Percentiles rank a stretch among this genome's conserved stretches.
Conservation (phyloP, 139 green algal species). For the Tetraselmis chui region DNA sequence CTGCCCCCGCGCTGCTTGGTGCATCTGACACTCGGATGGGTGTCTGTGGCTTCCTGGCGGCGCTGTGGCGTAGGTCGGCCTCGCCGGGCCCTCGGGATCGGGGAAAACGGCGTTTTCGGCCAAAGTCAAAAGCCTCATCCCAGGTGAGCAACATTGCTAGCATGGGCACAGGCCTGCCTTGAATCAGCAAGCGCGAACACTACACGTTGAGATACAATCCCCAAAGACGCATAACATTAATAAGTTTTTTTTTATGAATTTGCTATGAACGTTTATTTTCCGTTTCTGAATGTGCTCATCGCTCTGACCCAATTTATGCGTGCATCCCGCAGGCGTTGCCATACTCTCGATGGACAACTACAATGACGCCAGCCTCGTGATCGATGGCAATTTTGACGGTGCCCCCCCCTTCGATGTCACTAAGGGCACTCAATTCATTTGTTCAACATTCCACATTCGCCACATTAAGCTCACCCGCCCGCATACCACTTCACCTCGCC, state of each 20-base stretch:
- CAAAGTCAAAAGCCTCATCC: conserved; percentile 83
- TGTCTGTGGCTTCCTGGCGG: neutral
- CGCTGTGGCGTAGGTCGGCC: conserved; percentile 54
- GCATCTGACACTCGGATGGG: neutral
- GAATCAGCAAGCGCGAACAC: too few species aligned
- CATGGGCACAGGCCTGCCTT: too few species aligned
- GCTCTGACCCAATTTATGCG: too few species aligned
- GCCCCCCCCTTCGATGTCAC: neutral
- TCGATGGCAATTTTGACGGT: conserved; percentile 92
- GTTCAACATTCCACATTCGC: too few species aligned
- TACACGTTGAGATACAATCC: too few species aligned
- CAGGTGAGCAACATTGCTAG: conserved; percentile 28
- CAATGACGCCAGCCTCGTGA: conserved; percentile 84
- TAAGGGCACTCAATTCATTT: neutral
- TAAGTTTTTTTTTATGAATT: too few species aligned
- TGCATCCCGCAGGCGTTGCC: conserved; percentile 55
- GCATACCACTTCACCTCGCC: too few species aligned
- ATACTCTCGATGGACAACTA: conserved; percentile 97
- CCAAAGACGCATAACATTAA: too few species aligned
- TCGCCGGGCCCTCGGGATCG: conserved; percentile 84
- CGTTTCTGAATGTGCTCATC: too few species aligned
- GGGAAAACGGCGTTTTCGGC: conserved; percentile 94
- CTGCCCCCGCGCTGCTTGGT: neutral
- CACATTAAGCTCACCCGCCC: too few species aligned
- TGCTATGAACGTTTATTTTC: too few species aligned